Evolutionary conservation across 192 early-diverging fungal genomes (phyloP).

Genomic region (Dimargaris xerosporica): DNA sequence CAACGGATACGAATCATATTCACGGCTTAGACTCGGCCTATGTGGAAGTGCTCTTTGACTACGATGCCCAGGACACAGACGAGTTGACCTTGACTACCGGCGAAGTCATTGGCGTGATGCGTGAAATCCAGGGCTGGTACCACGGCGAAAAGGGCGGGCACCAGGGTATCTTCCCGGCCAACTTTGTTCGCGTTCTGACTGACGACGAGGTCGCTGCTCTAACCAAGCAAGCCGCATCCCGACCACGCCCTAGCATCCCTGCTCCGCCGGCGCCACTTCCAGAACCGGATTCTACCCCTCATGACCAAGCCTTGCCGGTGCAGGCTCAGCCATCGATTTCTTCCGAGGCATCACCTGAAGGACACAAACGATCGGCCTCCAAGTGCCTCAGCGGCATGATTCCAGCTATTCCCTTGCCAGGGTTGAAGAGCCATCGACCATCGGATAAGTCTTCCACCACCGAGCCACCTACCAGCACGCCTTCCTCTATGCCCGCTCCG

Average conservation of each 20-base stretch:
- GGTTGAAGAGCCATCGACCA: neutral
- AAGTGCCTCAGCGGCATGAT: neutral
- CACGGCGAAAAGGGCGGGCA: constrained; percentile 49
- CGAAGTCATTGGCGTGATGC: constrained; percentile 39
- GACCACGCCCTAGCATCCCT: neutral
- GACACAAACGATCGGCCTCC: neutral
- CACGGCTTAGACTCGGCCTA: neutral
- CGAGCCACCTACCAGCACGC: neutral
- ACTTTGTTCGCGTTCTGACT: constrained; percentile 14
- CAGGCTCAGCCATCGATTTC: neutral
- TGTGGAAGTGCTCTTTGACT: constrained; percentile 17
- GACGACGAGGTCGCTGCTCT: neutral
- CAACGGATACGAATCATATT: neutral
- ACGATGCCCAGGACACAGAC: constrained; percentile 42
- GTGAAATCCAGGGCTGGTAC: constrained; percentile 47
- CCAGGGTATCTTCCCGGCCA: constrained; percentile 46
- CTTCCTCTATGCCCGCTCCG: neutral
- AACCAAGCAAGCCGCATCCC: neutral
- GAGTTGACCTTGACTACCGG: constrained; percentile 41
- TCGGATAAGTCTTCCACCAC: neutral
- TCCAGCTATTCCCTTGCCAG: neutral
- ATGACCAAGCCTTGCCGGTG: neutral
- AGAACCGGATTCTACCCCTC: too few relatives aligned
- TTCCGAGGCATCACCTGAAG: neutral
- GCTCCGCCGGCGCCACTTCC: neutral